Conservation (phyloP, 2,329 filamentous ascomycete genomes). For the Helotiales sp. region DNA sequence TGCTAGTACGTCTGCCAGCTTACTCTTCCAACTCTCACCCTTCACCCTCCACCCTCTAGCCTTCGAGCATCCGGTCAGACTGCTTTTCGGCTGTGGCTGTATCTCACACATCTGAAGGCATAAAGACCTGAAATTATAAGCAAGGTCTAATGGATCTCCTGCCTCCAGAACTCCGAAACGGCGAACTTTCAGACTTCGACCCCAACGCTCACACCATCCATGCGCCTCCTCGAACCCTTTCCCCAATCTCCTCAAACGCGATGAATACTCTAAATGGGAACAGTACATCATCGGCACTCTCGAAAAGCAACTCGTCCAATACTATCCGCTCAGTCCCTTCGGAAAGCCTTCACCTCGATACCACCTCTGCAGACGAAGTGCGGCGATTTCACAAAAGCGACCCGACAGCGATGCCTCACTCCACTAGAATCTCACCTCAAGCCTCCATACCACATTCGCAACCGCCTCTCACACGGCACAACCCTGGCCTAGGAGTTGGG, state of each 20-base stretch:
- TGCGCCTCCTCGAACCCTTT: conserved; percentile 35
- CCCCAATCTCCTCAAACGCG: conserved; percentile 36
- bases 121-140: conserved; percentile 10
- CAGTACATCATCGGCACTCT: conserved; percentile 14
- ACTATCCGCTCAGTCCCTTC: conserved; percentile 41
- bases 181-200: conserved; percentile 9
- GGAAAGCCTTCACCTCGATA: conserved; percentile 30
- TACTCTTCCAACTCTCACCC: neutral
- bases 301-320: conserved; percentile 30
- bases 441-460: conserved; percentile 26
- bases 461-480: conserved; percentile 35
- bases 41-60: neutral
- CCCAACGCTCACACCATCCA: conserved; percentile 21
- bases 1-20: conserved; percentile 25
- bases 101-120: conserved; percentile 7
- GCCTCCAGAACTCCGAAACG: conserved; percentile 13
- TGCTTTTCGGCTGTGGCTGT: conserved; percentile 11
- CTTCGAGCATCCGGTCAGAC: conserved; percentile 8
- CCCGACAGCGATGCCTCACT: conserved; percentile 29
- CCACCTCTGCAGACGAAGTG: conserved; percentile 20
- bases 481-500: conserved; percentile 26
- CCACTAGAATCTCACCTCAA: conserved; percentile 27
- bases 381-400: conserved; percentile 30
- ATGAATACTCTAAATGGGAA: conserved; percentile 38
- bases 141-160: conserved; percentile 13